These are phyloP conservation scores for Phytophthora palmivora DNA, from an alignment of 352 stramenopile species.

Conservation along the genomic window DNA sequence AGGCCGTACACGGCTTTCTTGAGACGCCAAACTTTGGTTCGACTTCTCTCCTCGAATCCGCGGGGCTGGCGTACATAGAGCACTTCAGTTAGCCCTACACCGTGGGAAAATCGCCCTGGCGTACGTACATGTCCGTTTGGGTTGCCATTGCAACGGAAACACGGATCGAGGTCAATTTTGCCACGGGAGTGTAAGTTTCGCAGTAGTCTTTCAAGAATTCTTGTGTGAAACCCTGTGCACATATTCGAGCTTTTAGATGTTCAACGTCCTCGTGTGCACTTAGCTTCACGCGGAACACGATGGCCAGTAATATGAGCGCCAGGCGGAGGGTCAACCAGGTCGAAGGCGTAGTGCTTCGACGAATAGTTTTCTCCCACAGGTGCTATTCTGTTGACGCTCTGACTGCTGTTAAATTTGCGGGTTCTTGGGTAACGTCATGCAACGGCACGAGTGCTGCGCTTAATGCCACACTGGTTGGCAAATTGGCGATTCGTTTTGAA, in stretches of 20 bases:
- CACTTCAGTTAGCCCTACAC: constrained; percentile 5
- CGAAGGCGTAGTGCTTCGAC: constrained; percentile 20
- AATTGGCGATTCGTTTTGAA: too few species aligned
- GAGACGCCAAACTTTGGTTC: constrained; percentile 13
- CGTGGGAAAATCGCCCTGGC: constrained; percentile 18
- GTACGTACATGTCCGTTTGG: constrained; percentile 7
- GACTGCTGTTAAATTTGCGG: too few species aligned
- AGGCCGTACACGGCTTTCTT: constrained; percentile 21
- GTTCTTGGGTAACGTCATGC: too few species aligned
- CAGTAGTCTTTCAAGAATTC: constrained; percentile 24
- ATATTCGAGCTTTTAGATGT: constrained; percentile 25
- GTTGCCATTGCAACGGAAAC: constrained; percentile 5
- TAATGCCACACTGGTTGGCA: too few species aligned
- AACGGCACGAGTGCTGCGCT: too few species aligned
- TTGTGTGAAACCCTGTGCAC: constrained; percentile 24
- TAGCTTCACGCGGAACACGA: constrained; percentile 14
- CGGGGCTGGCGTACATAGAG: constrained; percentile 10
- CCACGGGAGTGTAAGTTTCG: constrained; percentile 15
- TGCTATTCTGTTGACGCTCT: too few species aligned
- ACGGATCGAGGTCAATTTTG: constrained; percentile 20
- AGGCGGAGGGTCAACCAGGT: constrained; percentile 11
- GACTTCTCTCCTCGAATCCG: constrained; percentile 16
- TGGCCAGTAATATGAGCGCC: constrained; percentile 1
- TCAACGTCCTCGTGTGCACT: constrained; percentile 3
- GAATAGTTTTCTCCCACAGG: too few species aligned